phyloP scores from a whole-genome alignment of 2,329 filamentous ascomycete species.

The Penicillium decumbens region DNA sequence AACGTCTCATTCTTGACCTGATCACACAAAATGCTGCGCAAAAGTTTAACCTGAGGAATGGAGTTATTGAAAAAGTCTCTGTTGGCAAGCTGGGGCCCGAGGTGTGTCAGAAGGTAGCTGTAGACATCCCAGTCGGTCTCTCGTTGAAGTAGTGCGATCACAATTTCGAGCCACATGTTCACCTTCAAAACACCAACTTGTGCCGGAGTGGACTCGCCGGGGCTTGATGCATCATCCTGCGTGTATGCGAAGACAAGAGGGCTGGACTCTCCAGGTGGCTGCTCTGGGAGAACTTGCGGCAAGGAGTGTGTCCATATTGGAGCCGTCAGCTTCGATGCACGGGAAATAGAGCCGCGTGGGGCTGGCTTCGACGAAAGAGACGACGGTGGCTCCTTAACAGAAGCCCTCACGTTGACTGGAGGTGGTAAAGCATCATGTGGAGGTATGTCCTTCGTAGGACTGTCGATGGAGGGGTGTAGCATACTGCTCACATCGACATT shows the following conservation, averaged over 20 bases:
- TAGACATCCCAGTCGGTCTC: conserved; percentile 87
- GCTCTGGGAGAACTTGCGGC: conserved; percentile 51
- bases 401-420: conserved; percentile 27
- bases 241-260: conserved; percentile 49
- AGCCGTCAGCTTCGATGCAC: conserved; percentile 36
- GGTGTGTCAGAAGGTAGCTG: conserved; percentile 79
- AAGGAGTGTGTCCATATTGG: conserved; percentile 57
- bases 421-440: conserved; percentile 36
- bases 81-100: conserved; percentile 84
- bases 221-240: conserved; percentile 29
- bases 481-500: conserved; percentile 51
- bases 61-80: conserved; percentile 75
- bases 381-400: conserved; percentile 29
- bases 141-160: conserved; percentile 68
- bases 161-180: conserved; percentile 68
- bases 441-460: conserved; percentile 34
- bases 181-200: conserved; percentile 54
- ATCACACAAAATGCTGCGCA: conserved; percentile 74
- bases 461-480: conserved; percentile 40
- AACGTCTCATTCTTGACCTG: conserved; percentile 73
- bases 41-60: conserved; percentile 67
- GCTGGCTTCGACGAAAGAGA: conserved; percentile 30
- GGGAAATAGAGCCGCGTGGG: conserved; percentile 31
- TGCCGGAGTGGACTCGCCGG: conserved; percentile 21
- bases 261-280: conserved; percentile 48